Percentiles rank a stretch among this genome's conserved stretches.
phyloP scores from a whole-genome alignment of 176 grass and related monocot species.

The Carex cristatella region DNA sequence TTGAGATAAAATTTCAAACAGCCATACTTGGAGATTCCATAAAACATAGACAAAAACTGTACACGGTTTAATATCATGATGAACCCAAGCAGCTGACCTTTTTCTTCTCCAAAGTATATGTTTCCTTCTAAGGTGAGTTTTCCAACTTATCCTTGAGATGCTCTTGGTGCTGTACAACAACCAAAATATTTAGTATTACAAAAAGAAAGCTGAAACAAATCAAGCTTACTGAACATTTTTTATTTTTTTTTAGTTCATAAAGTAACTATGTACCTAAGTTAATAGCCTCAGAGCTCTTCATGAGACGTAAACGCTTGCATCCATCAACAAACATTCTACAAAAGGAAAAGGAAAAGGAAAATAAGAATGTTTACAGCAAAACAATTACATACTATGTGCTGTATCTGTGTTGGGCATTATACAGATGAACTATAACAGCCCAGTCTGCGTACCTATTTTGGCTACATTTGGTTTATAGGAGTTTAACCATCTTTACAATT shows the following conservation, averaged over 20 bases:
- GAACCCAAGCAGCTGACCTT: slow-evolving; percentile 30
- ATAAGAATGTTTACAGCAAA: not conserved
- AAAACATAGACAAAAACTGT: slow-evolving; percentile 37
- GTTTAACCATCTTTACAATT: not conserved
- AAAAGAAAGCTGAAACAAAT: not conserved
- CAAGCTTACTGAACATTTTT: not conserved
- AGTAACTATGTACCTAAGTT: slow-evolving; percentile 43
- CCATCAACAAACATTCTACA: slow-evolving; percentile 75
- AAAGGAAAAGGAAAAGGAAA: not conserved
- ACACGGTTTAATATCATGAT: slow-evolving; percentile 46
- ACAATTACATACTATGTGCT: not conserved
- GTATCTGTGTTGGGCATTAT: not conserved
- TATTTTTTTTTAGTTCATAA: not conserved
- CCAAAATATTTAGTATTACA: not conserved
- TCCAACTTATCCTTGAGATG: slow-evolving; percentile 25
- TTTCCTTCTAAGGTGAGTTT: not conserved
- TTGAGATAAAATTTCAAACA: slow-evolving; percentile 3
- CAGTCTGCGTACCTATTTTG: not conserved
- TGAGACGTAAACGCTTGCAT: slow-evolving; percentile 73
- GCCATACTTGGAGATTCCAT: slow-evolving; percentile 15
- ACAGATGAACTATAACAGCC: not conserved
- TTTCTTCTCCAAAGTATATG: slow-evolving; percentile 22
- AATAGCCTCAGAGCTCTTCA: slow-evolving; percentile 78
- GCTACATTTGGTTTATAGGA: not conserved
- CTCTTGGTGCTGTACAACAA: slow-evolving; percentile 49